Evolutionary conservation across 2,329 filamentous ascomycete genomes (phyloP).

Genomic region (Grosmannia clavigera): DNA sequence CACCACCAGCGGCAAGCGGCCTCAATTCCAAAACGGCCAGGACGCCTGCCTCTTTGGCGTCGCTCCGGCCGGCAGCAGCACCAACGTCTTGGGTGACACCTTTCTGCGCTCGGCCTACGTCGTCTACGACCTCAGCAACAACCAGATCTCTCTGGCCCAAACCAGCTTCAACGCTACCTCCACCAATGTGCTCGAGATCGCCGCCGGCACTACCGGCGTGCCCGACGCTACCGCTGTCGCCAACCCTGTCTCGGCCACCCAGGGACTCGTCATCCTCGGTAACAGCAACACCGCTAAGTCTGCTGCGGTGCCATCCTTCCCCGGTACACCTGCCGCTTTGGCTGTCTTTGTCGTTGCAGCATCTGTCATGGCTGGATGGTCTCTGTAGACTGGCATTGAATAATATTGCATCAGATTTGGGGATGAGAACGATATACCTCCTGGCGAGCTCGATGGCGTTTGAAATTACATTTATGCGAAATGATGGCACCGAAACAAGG

Average conservation of each 20-base stretch:
- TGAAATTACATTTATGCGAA: neutral
- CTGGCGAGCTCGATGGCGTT: neutral
- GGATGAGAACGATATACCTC: neutral
- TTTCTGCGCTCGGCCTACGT: conserved; percentile 65
- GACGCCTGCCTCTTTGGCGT: conserved; percentile 57
- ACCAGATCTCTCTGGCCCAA: conserved; percentile 58
- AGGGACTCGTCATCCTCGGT: conserved; percentile 20
- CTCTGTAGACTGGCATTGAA: neutral
- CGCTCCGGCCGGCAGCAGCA: conserved; percentile 39
- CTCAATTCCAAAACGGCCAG: conserved; percentile 39
- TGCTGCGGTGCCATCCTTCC: neutral
- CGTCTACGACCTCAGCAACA: conserved; percentile 61
- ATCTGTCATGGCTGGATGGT: neutral
- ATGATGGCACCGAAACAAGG: neutral
- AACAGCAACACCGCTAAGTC: neutral
- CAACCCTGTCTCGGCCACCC: conserved; percentile 36
- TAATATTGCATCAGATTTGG: neutral
- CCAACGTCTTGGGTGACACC: conserved; percentile 59
- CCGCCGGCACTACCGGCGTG: conserved; percentile 32
- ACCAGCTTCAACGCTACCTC: conserved; percentile 46
- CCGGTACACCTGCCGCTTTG: neutral
- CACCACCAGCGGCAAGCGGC: conserved; percentile 31
- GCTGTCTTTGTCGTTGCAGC: neutral
- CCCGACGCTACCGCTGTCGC: conserved; percentile 40
- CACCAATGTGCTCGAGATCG: conserved; percentile 43